phyloP scores from a whole-genome alignment of 106 monocot genomes.

The Phalaenopsis equestris region DNA sequence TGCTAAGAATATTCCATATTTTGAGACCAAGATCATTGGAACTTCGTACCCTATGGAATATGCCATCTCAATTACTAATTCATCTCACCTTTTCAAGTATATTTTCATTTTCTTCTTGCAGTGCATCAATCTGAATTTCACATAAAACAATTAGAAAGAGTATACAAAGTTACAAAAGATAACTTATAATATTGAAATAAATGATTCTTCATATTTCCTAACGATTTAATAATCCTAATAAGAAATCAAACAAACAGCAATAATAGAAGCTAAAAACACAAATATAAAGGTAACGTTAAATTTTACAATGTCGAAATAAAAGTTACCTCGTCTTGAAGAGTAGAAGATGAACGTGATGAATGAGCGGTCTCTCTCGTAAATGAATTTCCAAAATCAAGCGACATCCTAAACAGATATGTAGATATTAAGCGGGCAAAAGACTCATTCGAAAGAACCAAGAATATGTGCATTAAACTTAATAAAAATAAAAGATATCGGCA shows the following conservation, averaged over 20 bases:
- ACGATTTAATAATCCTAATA: background rate
- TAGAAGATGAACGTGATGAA: conserved; percentile 28
- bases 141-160: background rate
- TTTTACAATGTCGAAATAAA: background rate
- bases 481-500: background rate
- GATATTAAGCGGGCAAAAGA: background rate
- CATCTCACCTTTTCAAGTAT: conserved; percentile 42
- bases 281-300: background rate
- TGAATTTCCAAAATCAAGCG: conserved; percentile 41
- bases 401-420: conserved; percentile 27
- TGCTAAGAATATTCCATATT: background rate
- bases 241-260: background rate
- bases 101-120: conserved; percentile 47
- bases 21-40: background rate
- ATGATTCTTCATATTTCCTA: background rate
- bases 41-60: background rate
- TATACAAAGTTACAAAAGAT: background rate
- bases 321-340: conserved; percentile 56
- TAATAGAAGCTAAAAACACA: no score
- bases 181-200: background rate
- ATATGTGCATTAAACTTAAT: background rate
- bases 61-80: background rate
- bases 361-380: conserved; percentile 15
- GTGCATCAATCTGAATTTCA: conserved; percentile 40
- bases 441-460: background rate